Conservation (phyloP, 106 monocot species). For the Xerophyta viscosa region DNA sequence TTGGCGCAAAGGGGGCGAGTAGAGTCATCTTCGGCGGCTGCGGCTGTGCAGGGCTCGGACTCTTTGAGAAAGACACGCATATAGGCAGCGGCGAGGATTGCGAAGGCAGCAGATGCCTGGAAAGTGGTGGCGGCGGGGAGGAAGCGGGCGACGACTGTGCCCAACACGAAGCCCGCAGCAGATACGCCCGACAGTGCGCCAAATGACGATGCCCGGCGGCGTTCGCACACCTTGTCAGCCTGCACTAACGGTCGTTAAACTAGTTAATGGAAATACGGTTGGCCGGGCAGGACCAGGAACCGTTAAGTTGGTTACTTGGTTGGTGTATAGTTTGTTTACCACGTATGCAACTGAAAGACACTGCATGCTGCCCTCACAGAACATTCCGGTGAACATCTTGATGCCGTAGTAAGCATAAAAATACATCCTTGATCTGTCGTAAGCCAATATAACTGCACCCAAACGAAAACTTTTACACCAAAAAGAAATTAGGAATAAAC, state of each 20-base stretch:
- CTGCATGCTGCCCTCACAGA: slow-evolving; percentile 78
- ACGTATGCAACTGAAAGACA: slow-evolving; percentile 82
- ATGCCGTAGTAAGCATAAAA: slow-evolving; percentile 67
- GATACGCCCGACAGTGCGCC: slow-evolving; percentile 68
- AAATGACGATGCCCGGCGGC: slow-evolving; percentile 59
- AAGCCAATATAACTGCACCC: slow-evolving; percentile 70
- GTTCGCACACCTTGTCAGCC: slow-evolving; percentile 74
- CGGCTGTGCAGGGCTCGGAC: slow-evolving; percentile 17
- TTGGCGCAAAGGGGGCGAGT: slow-evolving; percentile 19
- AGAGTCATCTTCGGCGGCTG: slow-evolving; percentile 20
- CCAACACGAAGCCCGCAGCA: slow-evolving; percentile 67
- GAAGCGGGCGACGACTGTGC: slow-evolving; percentile 60
- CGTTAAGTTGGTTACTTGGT: neutral
- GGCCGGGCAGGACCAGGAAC: neutral
- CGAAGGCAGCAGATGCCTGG: slow-evolving; percentile 51
- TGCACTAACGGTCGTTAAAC: slow-evolving; percentile 3
- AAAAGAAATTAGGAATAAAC: neutral
- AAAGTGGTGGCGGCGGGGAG: slow-evolving; percentile 55
- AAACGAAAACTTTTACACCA: neutral
- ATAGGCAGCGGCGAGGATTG: slow-evolving; percentile 43
- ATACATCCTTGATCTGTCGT: slow-evolving; percentile 29
- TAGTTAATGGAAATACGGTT: neutral
- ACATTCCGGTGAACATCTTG: slow-evolving; percentile 62
- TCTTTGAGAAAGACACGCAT: slow-evolving; percentile 68
- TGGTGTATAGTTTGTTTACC: slow-evolving; percentile 21